phyloP scores from a whole-genome alignment of 805 yeast genomes.

The Yamadazyma scolyti region DNA sequence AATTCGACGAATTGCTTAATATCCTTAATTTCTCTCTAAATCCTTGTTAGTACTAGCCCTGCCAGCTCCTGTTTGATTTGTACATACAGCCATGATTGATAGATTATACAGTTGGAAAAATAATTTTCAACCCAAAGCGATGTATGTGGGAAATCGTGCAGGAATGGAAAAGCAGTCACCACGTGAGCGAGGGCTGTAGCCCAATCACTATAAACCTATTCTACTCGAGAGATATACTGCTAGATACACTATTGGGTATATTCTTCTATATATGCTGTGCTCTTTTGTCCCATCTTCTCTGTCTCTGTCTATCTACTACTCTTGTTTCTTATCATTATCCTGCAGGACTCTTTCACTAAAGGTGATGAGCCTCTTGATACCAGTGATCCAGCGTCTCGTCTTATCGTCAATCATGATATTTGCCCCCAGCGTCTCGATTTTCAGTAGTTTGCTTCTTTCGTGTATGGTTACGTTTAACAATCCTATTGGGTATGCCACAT shows the following conservation, averaged over 20 bases:
- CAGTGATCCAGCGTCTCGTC: conserved; percentile 74
- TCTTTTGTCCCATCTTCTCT: no score
- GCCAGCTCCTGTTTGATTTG: not conserved
- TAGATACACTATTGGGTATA: no score
- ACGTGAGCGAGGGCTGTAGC: no score
- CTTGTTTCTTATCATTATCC: no score
- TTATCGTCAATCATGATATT: conserved; percentile 77
- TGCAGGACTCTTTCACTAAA: conserved; percentile 44
- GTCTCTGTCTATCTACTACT: no score
- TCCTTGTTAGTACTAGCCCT: conserved; percentile 6
- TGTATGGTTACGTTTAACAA: conserved; percentile 78
- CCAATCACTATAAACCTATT: no score
- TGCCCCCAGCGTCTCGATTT: conserved; percentile 48
- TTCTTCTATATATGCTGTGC: no score
- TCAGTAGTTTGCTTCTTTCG: conserved; percentile 60
- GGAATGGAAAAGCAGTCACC: no score
- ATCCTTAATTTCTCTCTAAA: conserved; percentile 74
- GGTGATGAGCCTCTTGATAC: conserved; percentile 69
- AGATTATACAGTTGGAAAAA: conserved; percentile 6
- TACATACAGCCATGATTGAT: conserved; percentile 10
- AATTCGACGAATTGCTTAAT: conserved; percentile 96
- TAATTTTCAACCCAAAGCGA: conserved; percentile 8
- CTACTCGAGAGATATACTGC: no score
- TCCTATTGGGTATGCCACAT: conserved; percentile 92
- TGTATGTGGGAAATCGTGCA: no score